Conservation (phyloP, 2,329 filamentous ascomycete genomes). For the Venturia aucupariae region DNA sequence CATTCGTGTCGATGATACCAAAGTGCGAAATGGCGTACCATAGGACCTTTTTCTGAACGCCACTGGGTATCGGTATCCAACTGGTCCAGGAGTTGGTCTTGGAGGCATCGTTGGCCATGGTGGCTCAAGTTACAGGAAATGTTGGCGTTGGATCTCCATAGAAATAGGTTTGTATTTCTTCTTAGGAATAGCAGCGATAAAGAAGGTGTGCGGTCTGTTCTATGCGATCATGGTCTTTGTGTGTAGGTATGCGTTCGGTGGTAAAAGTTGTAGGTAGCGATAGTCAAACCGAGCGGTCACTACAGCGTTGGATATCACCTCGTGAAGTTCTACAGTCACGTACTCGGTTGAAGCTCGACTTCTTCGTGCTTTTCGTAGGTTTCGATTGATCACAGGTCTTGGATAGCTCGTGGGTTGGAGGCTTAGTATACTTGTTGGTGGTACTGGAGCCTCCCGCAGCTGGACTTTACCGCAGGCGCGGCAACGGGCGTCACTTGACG, state of each 20-base stretch:
- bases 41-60: conserved; percentile 77
- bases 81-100: background rate
- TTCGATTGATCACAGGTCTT: background rate
- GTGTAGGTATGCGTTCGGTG: background rate
- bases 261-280: background rate
- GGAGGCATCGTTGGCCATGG: background rate
- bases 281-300: background rate
- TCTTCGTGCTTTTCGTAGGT: background rate
- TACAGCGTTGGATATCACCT: background rate
- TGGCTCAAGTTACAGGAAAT: background rate
- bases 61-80: conserved; percentile 62
- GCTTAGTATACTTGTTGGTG: background rate
- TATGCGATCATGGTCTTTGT: background rate
- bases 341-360: background rate
- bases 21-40: conserved; percentile 70
- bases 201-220: background rate
- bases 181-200: background rate
- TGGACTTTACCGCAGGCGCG: background rate
- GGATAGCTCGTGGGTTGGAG: background rate
- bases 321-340: background rate
- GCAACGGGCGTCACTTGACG: background rate
- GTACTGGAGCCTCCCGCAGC: background rate
- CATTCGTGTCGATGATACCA: conserved; percentile 75
- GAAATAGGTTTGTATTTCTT: background rate
- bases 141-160: conserved; percentile 8